phyloP scores from a whole-genome alignment of 768 basidiomycete genomes.

The Agrocybe praecox region DNA sequence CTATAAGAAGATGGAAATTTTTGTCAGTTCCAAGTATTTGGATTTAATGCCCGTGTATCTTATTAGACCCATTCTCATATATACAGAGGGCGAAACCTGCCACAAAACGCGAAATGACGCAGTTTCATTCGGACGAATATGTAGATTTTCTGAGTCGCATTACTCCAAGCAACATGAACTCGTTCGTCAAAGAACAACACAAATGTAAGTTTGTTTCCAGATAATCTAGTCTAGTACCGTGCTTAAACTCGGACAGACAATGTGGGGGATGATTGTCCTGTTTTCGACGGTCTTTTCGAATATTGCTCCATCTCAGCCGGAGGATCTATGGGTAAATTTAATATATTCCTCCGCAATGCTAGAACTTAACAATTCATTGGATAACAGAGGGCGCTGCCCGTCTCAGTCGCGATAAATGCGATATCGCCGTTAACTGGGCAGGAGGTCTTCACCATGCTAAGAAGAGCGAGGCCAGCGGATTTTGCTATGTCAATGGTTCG shows the following conservation, averaged over 20 bases:
- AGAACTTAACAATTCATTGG: conserved; percentile 5
- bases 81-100: conserved; percentile 95
- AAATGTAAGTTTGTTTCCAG: conserved; percentile 64
- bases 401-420: conserved; percentile 94
- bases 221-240: not conserved
- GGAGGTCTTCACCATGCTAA: conserved; percentile 98
- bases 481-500: conserved; percentile 97
- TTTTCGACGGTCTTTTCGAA: conserved; percentile 98
- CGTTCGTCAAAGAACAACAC: conserved; percentile 91
- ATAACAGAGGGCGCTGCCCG: conserved; percentile 93
- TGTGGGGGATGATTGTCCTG: conserved; percentile 98
- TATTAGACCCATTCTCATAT: not conserved
- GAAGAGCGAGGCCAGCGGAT: conserved; percentile 98
- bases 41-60: conserved; percentile 4
- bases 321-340: conserved; percentile 91
- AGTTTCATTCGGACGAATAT: conserved; percentile 99
- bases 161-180: conserved; percentile 93
- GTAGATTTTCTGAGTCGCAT: conserved; percentile 95
- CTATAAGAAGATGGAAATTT: conserved; percentile 99
- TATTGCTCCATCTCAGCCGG: conserved; percentile 99
- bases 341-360: not conserved
- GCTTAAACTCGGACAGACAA: conserved; percentile 61
- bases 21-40: conserved; percentile 59
- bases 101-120: conserved; percentile 99
- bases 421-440: conserved; percentile 99